phyloP scores from a whole-genome alignment of 345 rosid genomes.

The Eucalyptus virginea region DNA sequence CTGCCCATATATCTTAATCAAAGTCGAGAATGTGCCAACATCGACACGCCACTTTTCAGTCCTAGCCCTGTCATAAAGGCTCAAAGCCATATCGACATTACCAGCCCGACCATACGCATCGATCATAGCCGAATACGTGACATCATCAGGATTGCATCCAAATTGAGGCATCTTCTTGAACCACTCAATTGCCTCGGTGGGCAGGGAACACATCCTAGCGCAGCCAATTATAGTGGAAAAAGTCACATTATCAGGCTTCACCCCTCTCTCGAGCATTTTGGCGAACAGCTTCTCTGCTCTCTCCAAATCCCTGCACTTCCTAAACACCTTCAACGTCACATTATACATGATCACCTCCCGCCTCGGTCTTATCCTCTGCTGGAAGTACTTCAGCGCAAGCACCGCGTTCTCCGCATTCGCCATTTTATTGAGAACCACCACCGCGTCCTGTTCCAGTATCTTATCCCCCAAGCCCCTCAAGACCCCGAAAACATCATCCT shows the following conservation, averaged over 20 bases:
- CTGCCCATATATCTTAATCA: slow-evolving; percentile 58
- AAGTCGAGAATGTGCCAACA: slow-evolving; percentile 45
- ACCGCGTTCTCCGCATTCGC: slow-evolving; percentile 50
- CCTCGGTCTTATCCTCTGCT: slow-evolving; percentile 19
- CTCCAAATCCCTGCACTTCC: slow-evolving; percentile 55
- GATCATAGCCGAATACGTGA: slow-evolving; percentile 61
- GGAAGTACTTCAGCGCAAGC: slow-evolving; percentile 42
- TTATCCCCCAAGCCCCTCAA: slow-evolving; percentile 37
- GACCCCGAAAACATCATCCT: slow-evolving; percentile 23
- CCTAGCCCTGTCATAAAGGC: slow-evolving; percentile 87
- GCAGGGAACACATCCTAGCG: slow-evolving; percentile 47
- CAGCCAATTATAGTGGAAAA: slow-evolving; percentile 71
- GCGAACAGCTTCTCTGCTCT: slow-evolving; percentile 60
- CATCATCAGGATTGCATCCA: slow-evolving; percentile 59
- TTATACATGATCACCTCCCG: slow-evolving; percentile 64
- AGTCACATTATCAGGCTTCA: slow-evolving; percentile 64
- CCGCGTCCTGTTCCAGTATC: slow-evolving; percentile 69
- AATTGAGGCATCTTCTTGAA: slow-evolving; percentile 72
- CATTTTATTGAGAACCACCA: slow-evolving; percentile 74
- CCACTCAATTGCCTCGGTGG: slow-evolving; percentile 72
- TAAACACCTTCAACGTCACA: slow-evolving; percentile 63
- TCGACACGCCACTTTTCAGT: slow-evolving; percentile 77
- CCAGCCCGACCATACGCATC: slow-evolving; percentile 80
- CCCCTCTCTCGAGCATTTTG: slow-evolving; percentile 61
- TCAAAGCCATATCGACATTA: slow-evolving; percentile 61